Percentiles rank a stretch among this genome's conserved stretches.
Evolutionary conservation across 2,329 filamentous ascomycete genomes (phyloP).

Genomic region (Cordyceps javanica): DNA sequence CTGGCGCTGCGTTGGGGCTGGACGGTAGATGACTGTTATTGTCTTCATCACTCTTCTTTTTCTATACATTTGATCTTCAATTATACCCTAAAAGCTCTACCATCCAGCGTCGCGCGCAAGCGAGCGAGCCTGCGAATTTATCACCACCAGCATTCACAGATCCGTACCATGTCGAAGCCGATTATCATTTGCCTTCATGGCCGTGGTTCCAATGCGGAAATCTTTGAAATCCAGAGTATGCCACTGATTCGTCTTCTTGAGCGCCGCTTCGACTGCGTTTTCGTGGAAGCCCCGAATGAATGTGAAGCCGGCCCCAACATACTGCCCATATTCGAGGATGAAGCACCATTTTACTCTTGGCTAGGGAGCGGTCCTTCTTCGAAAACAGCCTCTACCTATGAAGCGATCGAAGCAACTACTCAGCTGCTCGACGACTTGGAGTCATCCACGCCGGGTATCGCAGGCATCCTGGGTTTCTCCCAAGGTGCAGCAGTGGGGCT

Average conservation of each 20-base stretch:
- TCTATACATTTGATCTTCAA: no score
- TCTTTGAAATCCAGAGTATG: slow-evolving; percentile 8
- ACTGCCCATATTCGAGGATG: neutral
- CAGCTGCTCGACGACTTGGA: neutral
- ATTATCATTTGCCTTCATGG: neutral
- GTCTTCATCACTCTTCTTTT: neutral
- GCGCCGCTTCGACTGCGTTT: neutral
- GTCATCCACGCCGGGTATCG: neutral
- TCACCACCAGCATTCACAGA: no score
- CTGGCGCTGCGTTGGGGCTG: no score
- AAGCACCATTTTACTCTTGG: slow-evolving; percentile 9
- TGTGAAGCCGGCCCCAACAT: neutral
- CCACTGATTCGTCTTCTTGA: neutral
- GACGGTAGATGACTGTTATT: neutral
- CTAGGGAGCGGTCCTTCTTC: neutral
- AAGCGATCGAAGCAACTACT: neutral
- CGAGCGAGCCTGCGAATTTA: no score
- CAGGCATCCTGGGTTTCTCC: neutral
- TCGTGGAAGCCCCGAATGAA: slow-evolving; percentile 2
- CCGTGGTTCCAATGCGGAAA: neutral
- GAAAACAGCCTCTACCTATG: neutral
- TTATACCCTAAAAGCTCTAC: no score
- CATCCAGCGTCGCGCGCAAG: no score
- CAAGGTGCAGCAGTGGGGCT: slow-evolving; percentile 3
- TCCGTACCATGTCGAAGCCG: neutral